Base-by-base conservation (phyloP, 2,329 filamentous ascomycete species). In the Fusarium sublunatum region DNA sequence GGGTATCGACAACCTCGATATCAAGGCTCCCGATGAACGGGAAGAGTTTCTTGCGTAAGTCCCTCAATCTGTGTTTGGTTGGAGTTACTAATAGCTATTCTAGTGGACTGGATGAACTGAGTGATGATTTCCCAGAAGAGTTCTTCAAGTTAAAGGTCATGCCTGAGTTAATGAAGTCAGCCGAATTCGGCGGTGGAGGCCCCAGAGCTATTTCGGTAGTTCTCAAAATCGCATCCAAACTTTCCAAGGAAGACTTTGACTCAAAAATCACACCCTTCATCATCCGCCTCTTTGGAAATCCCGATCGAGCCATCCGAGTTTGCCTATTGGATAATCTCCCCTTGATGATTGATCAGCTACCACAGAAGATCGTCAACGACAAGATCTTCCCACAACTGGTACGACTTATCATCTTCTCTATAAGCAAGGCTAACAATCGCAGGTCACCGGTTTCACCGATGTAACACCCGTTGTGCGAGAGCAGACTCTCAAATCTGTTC, bases 81-180 rank as follows among this genome's bases (percentile, higher is more conserved):
- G 10, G 12, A 8, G 8, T 58, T 60, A 61, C 73, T 79, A 43
- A 68, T 61, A 22, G 7, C 5, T 25, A 84, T 7, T 82, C 41
- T 38, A 84, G 82, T 51, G 92, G 96, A 71, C 85, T 99, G 6
- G 92, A 96, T 66, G 84, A 91, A 58, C 83, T 97, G 6, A 90
- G 92, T 0, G 92, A 97, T 67, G 93, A 99, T 75, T 97, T 98
- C 61, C 95, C 95, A 0, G 94, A 97, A 73, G 95, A 98, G 58
- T 99, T 97, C 76, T 97, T 98, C 82, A 96, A 96, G 74, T 91
- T 96, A 84, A 99, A 98, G 73, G 88, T 99, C 4, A 82, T 99
- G 8, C 95, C 95, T 0, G 95, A 99, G 73, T 81, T 99, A 28
- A 83, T 99, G n/a, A 99, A 98, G 74, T 97, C 93, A 0, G 93